Evolutionary conservation across 2,329 filamentous ascomycete species (phyloP), one percentile per base, ranked within the genome.

Genomic region (Fusarium newnesense): DNA sequence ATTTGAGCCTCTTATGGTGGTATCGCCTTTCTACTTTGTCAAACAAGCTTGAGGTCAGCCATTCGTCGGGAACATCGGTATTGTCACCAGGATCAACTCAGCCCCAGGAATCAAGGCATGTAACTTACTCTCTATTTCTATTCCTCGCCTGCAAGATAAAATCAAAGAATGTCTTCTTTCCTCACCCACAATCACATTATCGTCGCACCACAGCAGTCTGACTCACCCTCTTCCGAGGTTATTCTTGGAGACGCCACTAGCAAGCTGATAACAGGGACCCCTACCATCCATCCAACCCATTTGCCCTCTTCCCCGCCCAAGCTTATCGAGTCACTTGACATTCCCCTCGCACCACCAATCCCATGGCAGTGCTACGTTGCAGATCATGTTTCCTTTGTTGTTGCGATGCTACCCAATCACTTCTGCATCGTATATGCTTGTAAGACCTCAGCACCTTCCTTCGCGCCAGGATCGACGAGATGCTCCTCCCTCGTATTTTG

Each of bases 321-420:
- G 49, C 50, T 53, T 58, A 65, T 64, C 58, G 15, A 46, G 57
- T 69, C 52, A 64, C 65, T 60, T 53, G 52, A 28, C 37, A 24
- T n/a, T 16, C 32, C 39, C 53, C 56, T 53, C 34, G 28, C 32
- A 56, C 46, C n/a, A 34, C 42, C 15, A 44, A 68, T 65, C 53
- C 36, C 32, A 9, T n/a, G 30, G 24, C 32, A 11, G 46, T 69
- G 70, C 60, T 72, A 72, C 70, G 70, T 72, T 72, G 70, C 70
- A 72, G 36, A 60, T 60, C 50, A 42, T 60, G 56, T 68, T 62
- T 68, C 36, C 64, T 67, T 42, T 30, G 46, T 34, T 70, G 52
- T 34, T 70, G 52, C 46, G 39, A 70, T 70, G 66, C 65, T 65
- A 69, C 67, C 59, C 59, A 69, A 70, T 70, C 66, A 60, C 28